Conservation (phyloP, 805 yeast genomes). For the Yamadazyma insecticola region DNA sequence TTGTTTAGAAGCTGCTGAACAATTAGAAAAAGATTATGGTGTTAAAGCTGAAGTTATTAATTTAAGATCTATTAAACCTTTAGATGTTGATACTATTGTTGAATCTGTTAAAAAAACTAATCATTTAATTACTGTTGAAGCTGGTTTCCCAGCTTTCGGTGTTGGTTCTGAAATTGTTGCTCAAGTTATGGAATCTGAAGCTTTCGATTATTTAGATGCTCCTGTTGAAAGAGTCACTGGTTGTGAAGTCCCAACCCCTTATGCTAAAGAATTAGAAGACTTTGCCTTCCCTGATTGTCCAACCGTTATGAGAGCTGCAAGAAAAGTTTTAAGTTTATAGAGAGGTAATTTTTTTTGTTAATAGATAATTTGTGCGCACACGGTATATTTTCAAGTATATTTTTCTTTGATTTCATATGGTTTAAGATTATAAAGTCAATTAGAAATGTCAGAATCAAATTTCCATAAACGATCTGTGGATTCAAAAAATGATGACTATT, state of each 20-base stretch:
- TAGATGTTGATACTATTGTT: conserved; percentile 83
- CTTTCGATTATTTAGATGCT: conserved; percentile 96
- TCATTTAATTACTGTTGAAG: conserved; percentile 93
- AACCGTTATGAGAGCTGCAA: conserved; percentile 80
- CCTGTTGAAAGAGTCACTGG: conserved; percentile 99
- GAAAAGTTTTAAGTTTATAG: conserved; percentile 71
- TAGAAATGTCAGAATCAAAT: neutral
- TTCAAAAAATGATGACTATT: neutral
- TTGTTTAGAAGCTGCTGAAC: conserved; percentile 87
- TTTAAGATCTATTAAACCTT: conserved; percentile 94
- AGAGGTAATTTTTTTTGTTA: too few species aligned
- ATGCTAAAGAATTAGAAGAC: conserved; percentile 92
- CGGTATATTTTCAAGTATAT: too few species aligned
- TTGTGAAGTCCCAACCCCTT: conserved; percentile 99
- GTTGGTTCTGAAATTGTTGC: conserved; percentile 98
- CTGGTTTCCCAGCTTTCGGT: conserved; percentile 98
- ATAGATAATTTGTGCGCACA: too few species aligned
- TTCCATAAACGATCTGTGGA: neutral
- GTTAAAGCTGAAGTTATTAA: conserved; percentile 91
- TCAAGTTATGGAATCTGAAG: conserved; percentile 97
- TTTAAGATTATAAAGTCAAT: conserved; percentile 2
- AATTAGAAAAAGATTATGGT: conserved; percentile 77
- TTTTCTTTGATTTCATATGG: too few species aligned
- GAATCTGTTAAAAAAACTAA: conserved; percentile 93
- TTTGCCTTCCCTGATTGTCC: conserved; percentile 98